Conservation (phyloP, 768 basidiomycete genomes). For the Mycena haematopus region DNA sequence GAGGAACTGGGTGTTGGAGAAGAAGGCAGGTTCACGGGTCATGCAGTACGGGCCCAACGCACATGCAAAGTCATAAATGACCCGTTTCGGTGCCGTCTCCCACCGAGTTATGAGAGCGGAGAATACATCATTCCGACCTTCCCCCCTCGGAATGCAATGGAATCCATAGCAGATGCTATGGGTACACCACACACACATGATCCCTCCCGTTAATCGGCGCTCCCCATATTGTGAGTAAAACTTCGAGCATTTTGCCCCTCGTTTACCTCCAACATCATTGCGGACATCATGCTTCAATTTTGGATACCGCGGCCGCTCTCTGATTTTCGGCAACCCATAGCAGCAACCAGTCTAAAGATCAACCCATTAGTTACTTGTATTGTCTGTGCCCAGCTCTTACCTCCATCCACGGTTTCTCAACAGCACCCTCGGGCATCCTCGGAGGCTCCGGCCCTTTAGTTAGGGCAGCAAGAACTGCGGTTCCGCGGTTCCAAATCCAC, state of each 20-base stretch:
- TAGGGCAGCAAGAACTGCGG: background rate
- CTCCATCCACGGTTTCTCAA: conserved; percentile 3
- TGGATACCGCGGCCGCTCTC: conserved; percentile 23
- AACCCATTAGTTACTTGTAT: background rate
- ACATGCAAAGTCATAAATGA: no score
- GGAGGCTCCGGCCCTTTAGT: background rate
- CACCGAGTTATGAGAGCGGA: conserved; percentile 36
- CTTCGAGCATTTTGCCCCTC: conserved; percentile 32
- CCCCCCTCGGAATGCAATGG: conserved; percentile 32
- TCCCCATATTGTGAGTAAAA: conserved; percentile 31
- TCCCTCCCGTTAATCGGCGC: conserved; percentile 29
- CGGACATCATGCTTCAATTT: conserved; percentile 19
- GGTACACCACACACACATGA: conserved; percentile 37
- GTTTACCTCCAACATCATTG: conserved; percentile 4
- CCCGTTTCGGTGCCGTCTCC: conserved; percentile 34
- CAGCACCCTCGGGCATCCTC: background rate
- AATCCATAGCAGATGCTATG: conserved; percentile 31
- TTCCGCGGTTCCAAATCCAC: background rate
- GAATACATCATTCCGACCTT: conserved; percentile 37
- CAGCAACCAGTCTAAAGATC: conserved; percentile 28
- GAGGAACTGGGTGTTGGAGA: conserved; percentile 40
- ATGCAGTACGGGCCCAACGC: conserved; percentile 38
- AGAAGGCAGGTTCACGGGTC: conserved; percentile 36
- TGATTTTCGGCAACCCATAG: conserved; percentile 30
- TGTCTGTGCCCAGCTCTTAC: background rate